Evolutionary conservation across 140 eudicot species (phyloP).

Genomic region (Ambrosia hybrid): DNA sequence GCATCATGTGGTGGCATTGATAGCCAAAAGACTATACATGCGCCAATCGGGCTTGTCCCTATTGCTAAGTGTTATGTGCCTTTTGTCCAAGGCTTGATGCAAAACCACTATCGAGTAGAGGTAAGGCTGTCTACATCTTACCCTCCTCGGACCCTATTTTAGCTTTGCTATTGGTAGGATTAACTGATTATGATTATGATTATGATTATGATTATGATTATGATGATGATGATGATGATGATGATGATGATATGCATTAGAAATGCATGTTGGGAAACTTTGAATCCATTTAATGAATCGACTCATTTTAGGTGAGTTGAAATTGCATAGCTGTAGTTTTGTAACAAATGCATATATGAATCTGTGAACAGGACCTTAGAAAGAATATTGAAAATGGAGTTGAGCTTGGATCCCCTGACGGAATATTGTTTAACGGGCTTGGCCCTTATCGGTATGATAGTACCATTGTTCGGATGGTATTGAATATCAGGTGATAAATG

Average conservation of each 20-base stretch:
- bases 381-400: slow-evolving; percentile 63
- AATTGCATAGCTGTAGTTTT: not conserved
- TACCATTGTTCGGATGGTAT: slow-evolving; percentile 55
- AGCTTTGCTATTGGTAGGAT: no score
- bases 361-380: slow-evolving; percentile 72
- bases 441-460: slow-evolving; percentile 85
- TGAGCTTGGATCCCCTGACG: slow-evolving; percentile 85
- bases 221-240: no score
- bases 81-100: no score
- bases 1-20: no score
- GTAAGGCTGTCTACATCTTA: no score
- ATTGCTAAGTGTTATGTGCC: no score
- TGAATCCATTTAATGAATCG: not conserved
- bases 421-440: slow-evolving; percentile 74
- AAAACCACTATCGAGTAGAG: no score
- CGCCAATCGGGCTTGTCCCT: no score
- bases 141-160: no score
- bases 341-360: slow-evolving; percentile 14
- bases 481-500: slow-evolving; percentile 60
- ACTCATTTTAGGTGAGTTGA: not conserved
- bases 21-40: no score
- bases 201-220: no score
- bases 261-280: not conserved
- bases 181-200: no score
- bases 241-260: not conserved